Percentiles rank a stretch among this genome's conserved stretches.
Evolutionary conservation across 768 basidiomycete species (phyloP).

Genomic region (Psilocybe cyanescens): DNA sequence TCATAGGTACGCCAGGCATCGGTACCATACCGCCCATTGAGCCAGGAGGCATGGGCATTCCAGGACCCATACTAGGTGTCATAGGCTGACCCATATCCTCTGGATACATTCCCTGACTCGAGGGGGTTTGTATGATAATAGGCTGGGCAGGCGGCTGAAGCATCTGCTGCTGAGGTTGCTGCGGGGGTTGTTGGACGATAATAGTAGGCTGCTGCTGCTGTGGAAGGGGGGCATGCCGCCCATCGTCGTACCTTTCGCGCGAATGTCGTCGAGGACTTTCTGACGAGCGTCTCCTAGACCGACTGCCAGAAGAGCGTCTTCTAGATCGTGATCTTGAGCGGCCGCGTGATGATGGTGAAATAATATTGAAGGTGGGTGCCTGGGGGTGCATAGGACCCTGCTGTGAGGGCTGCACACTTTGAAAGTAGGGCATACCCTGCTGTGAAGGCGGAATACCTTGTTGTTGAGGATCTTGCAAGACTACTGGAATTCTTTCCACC

Average conservation of each 20-base stretch:
- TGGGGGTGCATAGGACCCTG: constrained; percentile 7
- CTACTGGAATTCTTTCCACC: constrained; percentile 13
- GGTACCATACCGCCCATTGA: constrained; percentile 2
- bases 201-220: constrained; percentile 30
- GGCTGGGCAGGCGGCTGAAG: constrained; percentile 14
- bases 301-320: constrained; percentile 5
- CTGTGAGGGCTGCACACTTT: constrained; percentile 2
- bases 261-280: not conserved
- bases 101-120: constrained; percentile 9
- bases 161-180: constrained; percentile 20
- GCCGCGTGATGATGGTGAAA: constrained; percentile 18
- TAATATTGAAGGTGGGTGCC: constrained; percentile 19
- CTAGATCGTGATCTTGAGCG: constrained; percentile 8
- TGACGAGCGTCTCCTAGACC: not conserved
- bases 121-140: constrained; percentile 18
- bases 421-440: not conserved
- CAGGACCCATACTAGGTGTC: constrained; percentile 6
- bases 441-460: constrained; percentile 8
- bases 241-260: constrained; percentile 16
- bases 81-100: constrained; percentile 10
- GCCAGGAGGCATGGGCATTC: constrained; percentile 11
- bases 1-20: constrained; percentile 16
- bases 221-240: constrained; percentile 1
- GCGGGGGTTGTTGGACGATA: constrained; percentile 31
- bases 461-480: constrained; percentile 16